Conservation (phyloP, 192 early-diverging fungal species). For the Radiomyces spectabilis region DNA sequence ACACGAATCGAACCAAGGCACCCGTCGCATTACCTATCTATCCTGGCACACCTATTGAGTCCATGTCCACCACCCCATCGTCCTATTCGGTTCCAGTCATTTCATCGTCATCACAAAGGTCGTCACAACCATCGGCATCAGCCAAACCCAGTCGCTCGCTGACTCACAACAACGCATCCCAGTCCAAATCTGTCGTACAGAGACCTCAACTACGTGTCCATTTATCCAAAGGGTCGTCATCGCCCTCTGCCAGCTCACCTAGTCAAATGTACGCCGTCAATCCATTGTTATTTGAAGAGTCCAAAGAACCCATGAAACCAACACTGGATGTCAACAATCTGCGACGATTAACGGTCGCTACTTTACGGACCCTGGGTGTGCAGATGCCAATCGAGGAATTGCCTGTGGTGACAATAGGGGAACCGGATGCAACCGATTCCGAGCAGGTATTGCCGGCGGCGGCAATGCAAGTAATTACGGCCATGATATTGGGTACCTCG, state of each 20-base stretch:
- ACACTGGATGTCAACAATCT: constrained; percentile 10
- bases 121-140: no score
- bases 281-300: constrained; percentile 5
- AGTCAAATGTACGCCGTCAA: background rate
- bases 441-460: constrained; percentile 18
- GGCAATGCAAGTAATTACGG: constrained; percentile 20
- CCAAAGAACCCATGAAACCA: constrained; percentile 19
- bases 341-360: constrained; percentile 10
- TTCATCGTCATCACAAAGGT: background rate
- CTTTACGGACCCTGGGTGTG: constrained; percentile 13
- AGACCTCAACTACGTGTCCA: constrained; percentile 21
- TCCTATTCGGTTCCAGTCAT: background rate
- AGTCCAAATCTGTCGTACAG: background rate
- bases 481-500: constrained; percentile 21
- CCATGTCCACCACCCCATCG: no score
- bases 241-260: background rate
- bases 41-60: no score
- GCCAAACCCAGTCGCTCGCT: background rate
- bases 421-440: constrained; percentile 10
- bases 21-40: no score
- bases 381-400: constrained; percentile 10
- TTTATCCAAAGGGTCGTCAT: constrained; percentile 1
- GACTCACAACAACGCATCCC: background rate
- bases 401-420: constrained; percentile 12
- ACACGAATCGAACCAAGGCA: no score